These are phyloP conservation scores for Pseudodiploospora longispora DNA, from an alignment of 2,329 filamentous ascomycete genomes.

Conservation along the genomic window DNA sequence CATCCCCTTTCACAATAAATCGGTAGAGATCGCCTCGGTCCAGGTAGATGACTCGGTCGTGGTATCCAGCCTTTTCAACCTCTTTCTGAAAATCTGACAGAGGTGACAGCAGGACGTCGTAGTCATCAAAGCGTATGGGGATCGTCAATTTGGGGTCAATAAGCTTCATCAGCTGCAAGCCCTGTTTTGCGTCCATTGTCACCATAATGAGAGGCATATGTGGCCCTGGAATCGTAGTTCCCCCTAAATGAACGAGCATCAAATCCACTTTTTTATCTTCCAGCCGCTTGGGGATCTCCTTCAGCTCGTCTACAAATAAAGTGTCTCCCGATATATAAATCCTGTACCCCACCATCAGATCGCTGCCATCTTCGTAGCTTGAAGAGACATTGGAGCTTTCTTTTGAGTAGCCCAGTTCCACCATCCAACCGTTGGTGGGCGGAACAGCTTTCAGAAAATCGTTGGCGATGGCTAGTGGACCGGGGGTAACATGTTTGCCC, in stretches of 20 bases:
- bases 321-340: no score
- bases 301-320: slow-evolving; percentile 31
- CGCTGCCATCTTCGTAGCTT: no score
- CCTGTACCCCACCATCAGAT: no score
- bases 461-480: no score
- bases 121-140: slow-evolving; percentile 58
- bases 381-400: no score
- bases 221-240: slow-evolving; percentile 56
- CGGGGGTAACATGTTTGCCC: no score
- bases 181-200: slow-evolving; percentile 59
- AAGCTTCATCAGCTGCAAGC: slow-evolving; percentile 49
- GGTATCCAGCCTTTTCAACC: slow-evolving; percentile 21
- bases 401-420: no score
- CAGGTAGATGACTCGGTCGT: no score
- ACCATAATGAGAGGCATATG: slow-evolving; percentile 55
- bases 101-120: slow-evolving; percentile 53
- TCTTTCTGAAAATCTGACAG: slow-evolving; percentile 51
- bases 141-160: slow-evolving; percentile 55
- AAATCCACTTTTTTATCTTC: slow-evolving; percentile 48
- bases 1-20: no score
- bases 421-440: no score
- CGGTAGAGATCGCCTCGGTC: no score
- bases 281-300: slow-evolving; percentile 50
- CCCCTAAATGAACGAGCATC: slow-evolving; percentile 59
- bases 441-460: no score